These are phyloP conservation scores for Picea glauca DNA, from an alignment of 75 land plant genomes.

Conservation along the genomic window DNA sequence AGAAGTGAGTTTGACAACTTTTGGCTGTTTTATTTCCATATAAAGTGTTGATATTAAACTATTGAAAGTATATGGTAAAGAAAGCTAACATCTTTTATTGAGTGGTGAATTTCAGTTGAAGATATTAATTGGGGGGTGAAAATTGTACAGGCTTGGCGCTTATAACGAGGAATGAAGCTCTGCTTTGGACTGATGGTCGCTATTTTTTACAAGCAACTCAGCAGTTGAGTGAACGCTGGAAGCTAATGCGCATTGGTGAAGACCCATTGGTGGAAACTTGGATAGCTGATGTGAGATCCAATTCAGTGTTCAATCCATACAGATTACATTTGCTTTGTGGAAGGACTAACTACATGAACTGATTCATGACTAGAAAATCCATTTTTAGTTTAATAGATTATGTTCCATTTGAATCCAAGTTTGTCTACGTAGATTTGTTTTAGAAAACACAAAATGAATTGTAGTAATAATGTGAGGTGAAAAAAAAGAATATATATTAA, in stretches of 20 bases:
- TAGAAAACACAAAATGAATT: not conserved
- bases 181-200: conserved; percentile 98
- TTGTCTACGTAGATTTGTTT: not conserved
- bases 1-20: not conserved
- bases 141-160: conserved; percentile 77
- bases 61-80: conserved; percentile 1
- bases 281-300: conserved; percentile 76
- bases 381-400: not conserved
- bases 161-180: conserved; percentile 66
- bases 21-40: not conserved
- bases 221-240: conserved; percentile 82
- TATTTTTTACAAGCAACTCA: conserved; percentile 94
- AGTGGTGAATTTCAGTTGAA: not conserved
- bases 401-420: not conserved
- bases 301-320: not conserved
- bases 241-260: conserved; percentile 94
- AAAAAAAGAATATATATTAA: no score
- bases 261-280: conserved; percentile 83
- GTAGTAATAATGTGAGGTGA: not conserved
- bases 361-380: no score
- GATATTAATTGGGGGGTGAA: not conserved
- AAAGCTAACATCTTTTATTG: not conserved
- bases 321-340: not conserved
- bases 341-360: not conserved
- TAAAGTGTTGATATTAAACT: not conserved